A percentile compares a stretch with the other conserved stretches of the same genome.
These are phyloP conservation scores for Triticum aestivum DNA, from an alignment of 176 grass and related monocot species.

Conservation along the genomic window DNA sequence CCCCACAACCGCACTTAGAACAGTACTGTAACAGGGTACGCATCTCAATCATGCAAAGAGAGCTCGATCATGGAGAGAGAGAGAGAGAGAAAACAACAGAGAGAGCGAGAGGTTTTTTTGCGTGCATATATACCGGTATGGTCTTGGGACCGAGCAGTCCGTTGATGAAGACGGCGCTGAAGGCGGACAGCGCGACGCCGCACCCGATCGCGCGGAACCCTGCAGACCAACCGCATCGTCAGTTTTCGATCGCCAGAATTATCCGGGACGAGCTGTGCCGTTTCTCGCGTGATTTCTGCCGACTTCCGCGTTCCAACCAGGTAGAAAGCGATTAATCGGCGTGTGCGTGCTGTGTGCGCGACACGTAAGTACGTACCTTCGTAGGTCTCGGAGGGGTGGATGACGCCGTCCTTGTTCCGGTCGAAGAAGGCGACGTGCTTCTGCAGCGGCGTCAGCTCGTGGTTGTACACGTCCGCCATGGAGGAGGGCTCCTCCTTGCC, in stretches of 20 bases:
- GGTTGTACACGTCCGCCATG: slow-evolving; percentile 35
- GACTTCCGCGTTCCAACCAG: no score
- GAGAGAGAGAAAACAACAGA: neutral
- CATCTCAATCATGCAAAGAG: neutral
- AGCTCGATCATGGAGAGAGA: neutral
- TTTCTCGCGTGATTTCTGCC: neutral
- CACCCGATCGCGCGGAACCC: slow-evolving; percentile 62
- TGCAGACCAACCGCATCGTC: neutral
- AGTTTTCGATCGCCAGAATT: neutral
- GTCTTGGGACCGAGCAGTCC: slow-evolving; percentile 57
- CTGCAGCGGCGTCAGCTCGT: slow-evolving; percentile 65
- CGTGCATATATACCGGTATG: slow-evolving; percentile 10
- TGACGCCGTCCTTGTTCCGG: slow-evolving; percentile 66
- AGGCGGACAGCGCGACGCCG: slow-evolving; percentile 43
- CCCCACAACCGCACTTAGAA: neutral
- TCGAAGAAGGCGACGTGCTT: slow-evolving; percentile 77
- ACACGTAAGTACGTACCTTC: slow-evolving; percentile 27
- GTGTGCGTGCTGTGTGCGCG: no score
- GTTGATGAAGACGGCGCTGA: slow-evolving; percentile 58
- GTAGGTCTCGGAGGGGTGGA: slow-evolving; percentile 63
- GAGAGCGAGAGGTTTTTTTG: neutral
- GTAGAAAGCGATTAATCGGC: no score
- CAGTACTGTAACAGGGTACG: neutral
- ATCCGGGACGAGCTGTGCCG: neutral
- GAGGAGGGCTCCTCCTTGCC: neutral